Evolutionary conservation across 495 filamentous ascomycete species (phyloP).

Genomic region (Bathelium albidoporum): DNA sequence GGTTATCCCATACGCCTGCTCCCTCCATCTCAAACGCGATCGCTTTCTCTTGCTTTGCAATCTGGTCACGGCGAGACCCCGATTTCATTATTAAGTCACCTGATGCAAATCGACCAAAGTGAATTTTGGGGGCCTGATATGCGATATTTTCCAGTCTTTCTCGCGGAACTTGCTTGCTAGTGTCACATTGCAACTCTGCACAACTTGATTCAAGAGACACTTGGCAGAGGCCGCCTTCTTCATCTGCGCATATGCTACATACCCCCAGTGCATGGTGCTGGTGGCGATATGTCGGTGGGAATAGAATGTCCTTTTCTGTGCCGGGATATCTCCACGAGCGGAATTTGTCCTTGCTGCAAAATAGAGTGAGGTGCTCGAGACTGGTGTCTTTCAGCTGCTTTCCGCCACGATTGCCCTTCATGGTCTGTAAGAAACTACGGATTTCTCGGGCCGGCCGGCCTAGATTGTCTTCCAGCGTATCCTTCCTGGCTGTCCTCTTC

Average conservation of each 20-base stretch:
- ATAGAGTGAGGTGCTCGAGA: not conserved
- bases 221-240: constrained; percentile 6
- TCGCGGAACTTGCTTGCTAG: not conserved
- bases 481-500: not conserved
- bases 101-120: constrained; percentile 24
- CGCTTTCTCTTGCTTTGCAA: constrained; percentile 10
- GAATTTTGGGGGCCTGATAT: constrained; percentile 9
- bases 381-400: not conserved
- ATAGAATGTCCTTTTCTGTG: not conserved
- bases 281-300: not conserved
- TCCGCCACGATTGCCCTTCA: not conserved
- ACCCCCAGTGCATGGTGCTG: not conserved
- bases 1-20: constrained; percentile 14
- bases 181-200: constrained; percentile 1
- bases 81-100: constrained; percentile 28
- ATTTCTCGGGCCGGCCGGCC: not conserved
- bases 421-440: not conserved
- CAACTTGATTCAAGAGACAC: not conserved
- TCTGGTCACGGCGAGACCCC: constrained; percentile 18
- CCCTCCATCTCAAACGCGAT: constrained; percentile 19
- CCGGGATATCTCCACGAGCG: not conserved
- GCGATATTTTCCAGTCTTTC: not conserved
- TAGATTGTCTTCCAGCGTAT: not conserved
- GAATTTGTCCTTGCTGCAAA: not conserved
- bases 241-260: not conserved